Base-by-base conservation (phyloP, 108 stramenopile species). In the Cyclotella distinguenda region DNA sequence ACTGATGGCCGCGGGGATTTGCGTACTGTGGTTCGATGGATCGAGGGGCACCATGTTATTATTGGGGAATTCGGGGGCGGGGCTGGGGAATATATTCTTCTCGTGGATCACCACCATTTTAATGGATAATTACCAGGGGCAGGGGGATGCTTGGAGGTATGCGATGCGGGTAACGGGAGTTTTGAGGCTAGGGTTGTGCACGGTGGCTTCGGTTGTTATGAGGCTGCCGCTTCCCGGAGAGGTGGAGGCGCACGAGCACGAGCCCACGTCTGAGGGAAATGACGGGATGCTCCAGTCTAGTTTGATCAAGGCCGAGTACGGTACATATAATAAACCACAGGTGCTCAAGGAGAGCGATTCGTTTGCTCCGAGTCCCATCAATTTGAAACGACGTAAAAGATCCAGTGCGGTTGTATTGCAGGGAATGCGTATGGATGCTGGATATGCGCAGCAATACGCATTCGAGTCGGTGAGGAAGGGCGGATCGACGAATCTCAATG, bases 221-320 rank as follows among this genome's bases (percentile, higher is more conserved):
- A 11, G 61, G 18, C 16, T 62, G 1, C 61, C 61, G 3, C 15
- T 18, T 19, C 28, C 61, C 4, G 61, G 45, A 1, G 61, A 62
- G 22, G 61, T 62, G 18, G 61, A 62, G 21, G 61, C 46, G 32
- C 28, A 62, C 22, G 61, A 62, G 33, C 32, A 15, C 32, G 61
- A 6, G 25, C 15, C n/a, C 7, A 16, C 18, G n/a, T 8, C 44
- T 16, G n/a, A 5, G 44, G n/a, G n/a, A 8, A 45, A 5, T 5
- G 13, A 45, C n/a, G 44, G 44, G 5, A 16, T 18, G 44, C 8
- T 45, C 12, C 8, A 45, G n/a, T 16, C 15, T 5, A 45, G 13
- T 12, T 45, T 18, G n/a, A n/a, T n/a, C n/a, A n/a, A n/a, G n/a
- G n/a, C n/a, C n/a, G n/a, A n/a, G n/a, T n/a, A n/a, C n/a, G n/a